phyloP scores from a whole-genome alignment of 805 yeast genomes.

The Lachancea nothofagi region DNA sequence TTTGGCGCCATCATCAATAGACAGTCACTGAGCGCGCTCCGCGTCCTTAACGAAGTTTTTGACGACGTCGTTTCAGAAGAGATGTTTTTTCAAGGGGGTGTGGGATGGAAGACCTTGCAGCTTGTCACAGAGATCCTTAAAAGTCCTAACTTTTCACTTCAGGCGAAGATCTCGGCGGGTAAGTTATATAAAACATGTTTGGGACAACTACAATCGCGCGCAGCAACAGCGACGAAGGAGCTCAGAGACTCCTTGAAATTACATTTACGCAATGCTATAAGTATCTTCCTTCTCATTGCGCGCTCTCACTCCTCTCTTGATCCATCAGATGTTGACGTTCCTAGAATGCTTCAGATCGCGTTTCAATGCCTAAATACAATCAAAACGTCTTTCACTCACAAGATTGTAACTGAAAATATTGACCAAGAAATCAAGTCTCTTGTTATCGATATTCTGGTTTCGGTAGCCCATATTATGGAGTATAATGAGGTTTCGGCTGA shows the following conservation, averaged over 20 bases:
- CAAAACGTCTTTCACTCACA: constrained; percentile 10
- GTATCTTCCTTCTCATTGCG: constrained; percentile 13
- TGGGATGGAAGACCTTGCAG: constrained; percentile 50
- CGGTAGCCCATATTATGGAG: neutral
- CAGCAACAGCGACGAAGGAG: constrained; percentile 13
- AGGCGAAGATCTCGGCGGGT: constrained; percentile 44
- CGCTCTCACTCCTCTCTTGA: constrained; percentile 4
- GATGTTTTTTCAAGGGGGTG: constrained; percentile 74
- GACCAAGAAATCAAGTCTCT: neutral
- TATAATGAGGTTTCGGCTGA: neutral
- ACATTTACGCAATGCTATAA: constrained; percentile 17
- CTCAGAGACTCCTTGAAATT: constrained; percentile 18
- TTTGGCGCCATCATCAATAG: constrained; percentile 37
- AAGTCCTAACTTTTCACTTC: constrained; percentile 26
- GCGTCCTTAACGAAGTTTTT: constrained; percentile 67
- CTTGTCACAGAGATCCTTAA: constrained; percentile 43
- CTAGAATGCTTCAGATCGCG: constrained; percentile 11
- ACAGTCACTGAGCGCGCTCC: constrained; percentile 45
- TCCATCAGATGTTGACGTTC: constrained; percentile 4
- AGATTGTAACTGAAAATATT: neutral
- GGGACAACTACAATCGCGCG: constrained; percentile 38
- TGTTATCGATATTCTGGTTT: neutral
- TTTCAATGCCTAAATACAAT: constrained; percentile 15
- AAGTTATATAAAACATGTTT: constrained; percentile 50
- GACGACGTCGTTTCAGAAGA: constrained; percentile 83